A percentile compares a stretch with the other conserved stretches of the same genome.
Evolutionary conservation across 768 basidiomycete genomes (phyloP).

Genomic region (Leccinum subgranulosum): DNA sequence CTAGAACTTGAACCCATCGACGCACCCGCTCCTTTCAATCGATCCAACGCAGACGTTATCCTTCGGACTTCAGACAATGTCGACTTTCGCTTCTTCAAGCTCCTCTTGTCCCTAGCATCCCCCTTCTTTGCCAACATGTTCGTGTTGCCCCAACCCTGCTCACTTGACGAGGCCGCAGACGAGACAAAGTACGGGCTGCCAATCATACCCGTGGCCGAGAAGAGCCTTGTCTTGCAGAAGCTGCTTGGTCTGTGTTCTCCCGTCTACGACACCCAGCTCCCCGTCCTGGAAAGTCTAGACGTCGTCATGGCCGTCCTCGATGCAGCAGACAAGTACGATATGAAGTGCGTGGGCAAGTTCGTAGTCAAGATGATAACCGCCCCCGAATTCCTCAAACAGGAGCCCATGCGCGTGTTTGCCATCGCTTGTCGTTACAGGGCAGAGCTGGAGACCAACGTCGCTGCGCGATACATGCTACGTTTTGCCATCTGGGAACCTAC

Average conservation of each 20-base stretch:
- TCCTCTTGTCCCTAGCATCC: conserved; percentile 54
- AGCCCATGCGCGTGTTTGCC: conserved; percentile 36
- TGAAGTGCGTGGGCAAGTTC: conserved; percentile 41
- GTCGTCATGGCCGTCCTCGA: conserved; percentile 42
- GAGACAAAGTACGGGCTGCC: conserved; percentile 35
- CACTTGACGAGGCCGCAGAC: conserved; percentile 27
- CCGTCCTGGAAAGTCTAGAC: conserved; percentile 36
- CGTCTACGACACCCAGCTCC: conserved; percentile 34
- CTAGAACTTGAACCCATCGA: conserved; percentile 20
- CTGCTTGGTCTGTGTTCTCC: conserved; percentile 51
- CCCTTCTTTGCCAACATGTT: conserved; percentile 58
- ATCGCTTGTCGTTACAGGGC: conserved; percentile 37
- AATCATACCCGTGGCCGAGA: conserved; percentile 48
- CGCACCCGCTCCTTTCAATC: conserved; percentile 44
- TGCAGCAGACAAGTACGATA: conserved; percentile 50
- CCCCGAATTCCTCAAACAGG: conserved; percentile 32
- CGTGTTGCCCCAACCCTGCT: conserved; percentile 43
- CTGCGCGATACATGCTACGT: conserved; percentile 36
- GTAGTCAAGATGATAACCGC: conserved; percentile 31
- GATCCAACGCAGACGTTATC: conserved; percentile 49
- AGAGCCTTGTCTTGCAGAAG: conserved; percentile 37
- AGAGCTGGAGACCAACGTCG: conserved; percentile 33
- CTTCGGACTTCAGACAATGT: conserved; percentile 52
- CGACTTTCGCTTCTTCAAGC: conserved; percentile 52
- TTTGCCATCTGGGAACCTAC: conserved; percentile 33